These are phyloP conservation scores for Serendipita sp. DNA, from an alignment of 768 basidiomycete genomes.

Conservation along the genomic window DNA sequence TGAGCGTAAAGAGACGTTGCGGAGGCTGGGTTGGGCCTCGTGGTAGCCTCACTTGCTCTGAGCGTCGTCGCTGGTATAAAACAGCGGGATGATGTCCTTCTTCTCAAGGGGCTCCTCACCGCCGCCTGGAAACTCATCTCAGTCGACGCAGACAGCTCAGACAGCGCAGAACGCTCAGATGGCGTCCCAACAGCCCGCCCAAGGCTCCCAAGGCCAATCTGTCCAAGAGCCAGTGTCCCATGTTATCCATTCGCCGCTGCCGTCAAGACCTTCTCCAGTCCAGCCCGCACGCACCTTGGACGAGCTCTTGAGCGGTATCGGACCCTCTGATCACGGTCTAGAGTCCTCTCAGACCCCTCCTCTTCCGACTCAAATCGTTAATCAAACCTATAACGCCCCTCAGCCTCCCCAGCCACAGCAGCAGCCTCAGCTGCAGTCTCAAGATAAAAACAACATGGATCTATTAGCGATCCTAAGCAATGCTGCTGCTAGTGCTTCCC, in stretches of 20 bases:
- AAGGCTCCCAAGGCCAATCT: not conserved
- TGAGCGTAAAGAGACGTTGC: not conserved
- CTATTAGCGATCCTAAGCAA: not conserved
- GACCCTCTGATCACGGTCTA: not conserved
- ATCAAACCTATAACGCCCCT: not conserved
- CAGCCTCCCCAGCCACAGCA: not conserved
- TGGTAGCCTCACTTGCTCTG: not conserved
- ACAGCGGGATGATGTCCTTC: not conserved
- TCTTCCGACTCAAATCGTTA: not conserved
- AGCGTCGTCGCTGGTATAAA: not conserved
- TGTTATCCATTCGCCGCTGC: conserved; percentile 4
- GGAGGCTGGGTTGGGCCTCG: not conserved
- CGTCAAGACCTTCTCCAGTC: not conserved
- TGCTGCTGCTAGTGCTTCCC: not conserved
- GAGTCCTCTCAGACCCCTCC: not conserved
- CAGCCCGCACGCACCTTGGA: not conserved
- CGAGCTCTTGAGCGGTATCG: not conserved
- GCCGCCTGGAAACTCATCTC: not conserved
- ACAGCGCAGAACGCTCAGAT: not conserved
- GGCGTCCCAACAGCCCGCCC: not conserved
- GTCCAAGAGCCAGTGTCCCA: not conserved
- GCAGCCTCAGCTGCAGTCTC: not conserved
- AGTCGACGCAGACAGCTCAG: not conserved
- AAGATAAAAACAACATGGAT: not conserved
- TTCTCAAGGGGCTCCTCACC: not conserved